These are phyloP conservation scores for Calcarisporium arbuscula DNA, from an alignment of 2,329 filamentous ascomycete species.

Conservation along the genomic window DNA sequence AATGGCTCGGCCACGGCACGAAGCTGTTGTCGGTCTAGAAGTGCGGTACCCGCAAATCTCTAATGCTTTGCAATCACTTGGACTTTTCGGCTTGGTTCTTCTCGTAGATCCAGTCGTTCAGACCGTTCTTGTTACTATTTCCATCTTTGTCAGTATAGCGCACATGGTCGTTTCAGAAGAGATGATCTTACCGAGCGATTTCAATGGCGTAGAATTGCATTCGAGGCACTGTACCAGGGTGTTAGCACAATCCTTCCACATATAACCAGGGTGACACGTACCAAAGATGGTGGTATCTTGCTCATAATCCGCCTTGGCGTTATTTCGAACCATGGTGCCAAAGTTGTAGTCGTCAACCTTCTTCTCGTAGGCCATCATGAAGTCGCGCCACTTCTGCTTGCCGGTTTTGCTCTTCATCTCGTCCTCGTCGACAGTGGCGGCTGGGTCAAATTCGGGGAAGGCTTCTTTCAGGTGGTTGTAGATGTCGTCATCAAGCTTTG, in stretches of 20 bases:
- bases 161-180: background rate
- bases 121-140: conserved; percentile 69
- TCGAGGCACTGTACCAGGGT: conserved; percentile 37
- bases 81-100: conserved; percentile 58
- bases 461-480: conserved; percentile 78
- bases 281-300: conserved; percentile 82
- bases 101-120: conserved; percentile 98
- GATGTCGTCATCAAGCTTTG: conserved; percentile 93
- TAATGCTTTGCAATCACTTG: too few relatives aligned
- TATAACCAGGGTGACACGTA: background rate
- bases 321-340: conserved; percentile 82
- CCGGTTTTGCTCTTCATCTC: conserved; percentile 96
- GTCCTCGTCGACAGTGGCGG: conserved; percentile 76
- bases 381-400: conserved; percentile 92
- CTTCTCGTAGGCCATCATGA: conserved; percentile 91
- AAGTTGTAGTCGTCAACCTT: conserved; percentile 98
- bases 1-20: too few relatives aligned
- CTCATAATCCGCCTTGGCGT: conserved; percentile 76
- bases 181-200: conserved; percentile 33
- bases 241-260: background rate
- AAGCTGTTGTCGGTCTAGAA: too few relatives aligned
- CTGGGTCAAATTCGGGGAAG: conserved; percentile 89
- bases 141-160: conserved; percentile 31
- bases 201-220: conserved; percentile 52
- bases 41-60: too few relatives aligned